Conservation (phyloP, 2,329 filamentous ascomycete genomes). For the Fusarium sp. region DNA sequence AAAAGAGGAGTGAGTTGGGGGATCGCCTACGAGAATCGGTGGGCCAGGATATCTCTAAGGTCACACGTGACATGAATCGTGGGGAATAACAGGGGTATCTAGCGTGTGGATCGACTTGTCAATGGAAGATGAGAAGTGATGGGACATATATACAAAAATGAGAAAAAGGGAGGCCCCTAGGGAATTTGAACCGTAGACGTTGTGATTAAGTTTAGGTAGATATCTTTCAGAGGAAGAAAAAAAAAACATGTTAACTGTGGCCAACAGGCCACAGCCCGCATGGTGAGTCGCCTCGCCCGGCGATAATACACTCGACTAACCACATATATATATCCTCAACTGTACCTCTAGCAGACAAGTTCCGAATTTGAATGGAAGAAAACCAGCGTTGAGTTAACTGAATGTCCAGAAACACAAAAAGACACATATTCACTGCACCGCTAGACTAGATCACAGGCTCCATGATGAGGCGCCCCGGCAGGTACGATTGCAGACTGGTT, state of each 20-base stretch:
- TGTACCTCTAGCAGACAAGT: too few relatives aligned
- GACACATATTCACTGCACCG: too few relatives aligned
- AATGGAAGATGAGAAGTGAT: not conserved
- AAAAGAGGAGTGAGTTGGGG: not conserved
- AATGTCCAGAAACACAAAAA: too few relatives aligned
- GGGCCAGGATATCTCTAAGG: not conserved
- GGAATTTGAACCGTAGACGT: not conserved
- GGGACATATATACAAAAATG: not conserved
- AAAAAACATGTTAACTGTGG: not conserved
- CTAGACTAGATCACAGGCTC: not conserved
- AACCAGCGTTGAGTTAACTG: too few relatives aligned
- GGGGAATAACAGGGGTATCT: not conserved
- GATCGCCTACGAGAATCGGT: not conserved
- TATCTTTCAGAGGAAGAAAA: not conserved
- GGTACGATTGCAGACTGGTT: not conserved
- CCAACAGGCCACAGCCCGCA: not conserved
- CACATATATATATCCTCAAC: too few relatives aligned
- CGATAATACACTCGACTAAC: not conserved
- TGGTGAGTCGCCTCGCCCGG: not conserved
- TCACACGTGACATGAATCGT: not conserved
- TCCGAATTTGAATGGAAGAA: too few relatives aligned
- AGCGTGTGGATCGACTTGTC: not conserved
- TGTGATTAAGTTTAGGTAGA: not conserved
- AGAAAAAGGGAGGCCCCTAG: fast-evolving
- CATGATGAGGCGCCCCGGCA: not conserved